phyloP scores from a whole-genome alignment of 306 rosid species.

The Cicer judaicum region DNA sequence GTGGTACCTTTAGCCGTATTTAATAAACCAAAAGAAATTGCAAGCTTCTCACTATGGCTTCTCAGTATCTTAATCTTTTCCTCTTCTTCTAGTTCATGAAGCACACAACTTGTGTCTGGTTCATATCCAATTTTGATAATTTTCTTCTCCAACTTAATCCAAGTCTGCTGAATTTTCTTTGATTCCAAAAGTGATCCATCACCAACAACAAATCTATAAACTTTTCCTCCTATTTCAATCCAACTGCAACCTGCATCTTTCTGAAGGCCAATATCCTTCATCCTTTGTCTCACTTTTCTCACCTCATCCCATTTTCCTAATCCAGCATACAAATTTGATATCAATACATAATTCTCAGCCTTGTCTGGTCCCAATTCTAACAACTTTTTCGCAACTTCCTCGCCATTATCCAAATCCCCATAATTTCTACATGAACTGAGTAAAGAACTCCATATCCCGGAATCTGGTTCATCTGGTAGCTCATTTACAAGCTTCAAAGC shows the following conservation, averaged over 20 bases:
- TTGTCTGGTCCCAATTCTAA: constrained; percentile 64
- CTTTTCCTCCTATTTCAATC: constrained; percentile 80
- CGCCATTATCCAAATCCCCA: constrained; percentile 64
- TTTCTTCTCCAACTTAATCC: constrained; percentile 69
- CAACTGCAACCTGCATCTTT: constrained; percentile 84
- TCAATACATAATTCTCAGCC: constrained; percentile 67
- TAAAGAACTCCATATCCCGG: constrained; percentile 78
- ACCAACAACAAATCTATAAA: constrained; percentile 70
- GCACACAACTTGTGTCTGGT: constrained; percentile 75
- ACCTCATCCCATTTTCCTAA: constrained; percentile 79
- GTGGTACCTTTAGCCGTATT: constrained; percentile 64
- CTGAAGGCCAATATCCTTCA: constrained; percentile 70
- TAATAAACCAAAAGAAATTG: constrained; percentile 73
- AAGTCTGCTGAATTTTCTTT: constrained; percentile 56
- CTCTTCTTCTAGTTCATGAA: constrained; percentile 74
- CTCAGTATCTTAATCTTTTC: constrained; percentile 67
- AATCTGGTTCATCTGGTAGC: constrained; percentile 78
- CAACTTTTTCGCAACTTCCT: constrained; percentile 57
- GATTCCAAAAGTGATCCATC: constrained; percentile 51
- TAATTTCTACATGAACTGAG: constrained; percentile 78
- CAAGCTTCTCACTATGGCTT: constrained; percentile 86
- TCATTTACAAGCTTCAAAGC: constrained; percentile 67
- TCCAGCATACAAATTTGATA: constrained; percentile 76
- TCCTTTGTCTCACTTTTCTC: constrained; percentile 64
- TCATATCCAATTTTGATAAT: constrained; percentile 70